These are phyloP conservation scores for Penicillium digitatum DNA, from an alignment of 2,329 filamentous ascomycete genomes.

Conservation along the genomic window DNA sequence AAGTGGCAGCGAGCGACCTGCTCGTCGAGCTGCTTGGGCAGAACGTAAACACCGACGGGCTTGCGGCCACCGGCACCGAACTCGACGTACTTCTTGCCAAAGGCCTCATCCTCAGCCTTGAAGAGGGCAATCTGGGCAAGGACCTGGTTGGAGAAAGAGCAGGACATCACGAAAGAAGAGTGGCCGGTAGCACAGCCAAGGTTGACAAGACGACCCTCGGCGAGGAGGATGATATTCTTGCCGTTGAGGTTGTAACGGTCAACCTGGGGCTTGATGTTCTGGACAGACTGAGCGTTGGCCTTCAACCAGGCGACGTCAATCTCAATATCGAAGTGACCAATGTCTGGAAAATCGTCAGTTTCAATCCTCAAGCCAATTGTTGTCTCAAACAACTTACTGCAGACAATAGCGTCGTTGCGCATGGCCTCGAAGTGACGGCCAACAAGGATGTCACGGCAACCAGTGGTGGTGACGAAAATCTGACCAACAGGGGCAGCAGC, in stretches of 20 bases:
- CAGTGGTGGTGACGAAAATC: conserved; percentile 99
- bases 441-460: conserved; percentile 95
- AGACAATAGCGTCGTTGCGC: conserved; percentile 96
- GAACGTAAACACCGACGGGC: conserved; percentile 85
- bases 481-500: conserved; percentile 84
- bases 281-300: conserved; percentile 85
- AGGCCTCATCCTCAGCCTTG: conserved; percentile 85
- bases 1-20: conserved; percentile 95
- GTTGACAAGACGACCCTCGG: conserved; percentile 98
- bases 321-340: conserved; percentile 99
- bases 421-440: conserved; percentile 91
- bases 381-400: conserved; percentile 52
- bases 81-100: conserved; percentile 91
- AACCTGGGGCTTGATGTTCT: conserved; percentile 99
- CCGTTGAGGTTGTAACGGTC: conserved; percentile 97
- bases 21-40: conserved; percentile 99
- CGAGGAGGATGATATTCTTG: conserved; percentile 96
- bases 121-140: conserved; percentile 97
- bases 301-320: conserved; percentile 99
- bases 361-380: too few relatives aligned
- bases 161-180: conserved; percentile 99
- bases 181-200: conserved; percentile 97
- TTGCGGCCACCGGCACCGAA: conserved; percentile 92
- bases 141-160: conserved; percentile 99
- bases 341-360: conserved; percentile 50